Percentiles rank a stretch among this genome's conserved stretches.
These are phyloP conservation scores for Trametes meyenii DNA, from an alignment of 768 basidiomycete genomes.

Conservation along the genomic window DNA sequence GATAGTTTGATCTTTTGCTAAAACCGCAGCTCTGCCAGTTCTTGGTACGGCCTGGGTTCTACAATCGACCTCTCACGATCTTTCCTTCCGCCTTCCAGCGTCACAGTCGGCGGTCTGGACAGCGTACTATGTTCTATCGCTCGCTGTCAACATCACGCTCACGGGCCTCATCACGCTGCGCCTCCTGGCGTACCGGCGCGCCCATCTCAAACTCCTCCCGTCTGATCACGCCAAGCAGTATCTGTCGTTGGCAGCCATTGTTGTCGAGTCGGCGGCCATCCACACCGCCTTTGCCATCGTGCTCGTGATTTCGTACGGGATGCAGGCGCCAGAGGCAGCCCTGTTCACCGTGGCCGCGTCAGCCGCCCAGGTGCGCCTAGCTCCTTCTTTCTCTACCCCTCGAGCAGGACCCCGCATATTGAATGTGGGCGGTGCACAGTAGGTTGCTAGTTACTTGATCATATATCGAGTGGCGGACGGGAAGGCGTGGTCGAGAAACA, in stretches of 20 bases:
- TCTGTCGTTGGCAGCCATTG: constrained; percentile 21
- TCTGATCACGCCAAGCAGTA: constrained; percentile 22
- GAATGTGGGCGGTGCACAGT: too few relatives aligned
- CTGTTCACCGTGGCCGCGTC: constrained; percentile 21
- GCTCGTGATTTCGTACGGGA: constrained; percentile 28
- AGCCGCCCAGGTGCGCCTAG: constrained; percentile 13
- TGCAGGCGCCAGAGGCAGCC: constrained; percentile 18
- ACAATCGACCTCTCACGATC: not conserved
- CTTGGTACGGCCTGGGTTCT: too few relatives aligned
- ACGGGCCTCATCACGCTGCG: constrained; percentile 27
- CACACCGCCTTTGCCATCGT: constrained; percentile 28
- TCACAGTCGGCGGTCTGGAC: constrained; percentile 12
- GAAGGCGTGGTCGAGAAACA: constrained; percentile 15
- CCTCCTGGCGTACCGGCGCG: constrained; percentile 23
- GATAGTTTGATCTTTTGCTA: too few relatives aligned
- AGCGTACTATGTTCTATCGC: constrained; percentile 26
- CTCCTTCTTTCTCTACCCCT: not conserved
- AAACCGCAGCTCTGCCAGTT: not conserved
- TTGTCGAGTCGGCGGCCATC: constrained; percentile 32
- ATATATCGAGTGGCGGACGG: constrained; percentile 28
- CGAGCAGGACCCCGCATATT: not conserved
- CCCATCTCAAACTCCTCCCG: not conserved
- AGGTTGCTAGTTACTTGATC: constrained; percentile 28
- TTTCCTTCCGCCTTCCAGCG: not conserved
- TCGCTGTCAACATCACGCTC: constrained; percentile 27